Conservation (phyloP, 1,139 yeast species). For the Geotrichum bryndzae region DNA sequence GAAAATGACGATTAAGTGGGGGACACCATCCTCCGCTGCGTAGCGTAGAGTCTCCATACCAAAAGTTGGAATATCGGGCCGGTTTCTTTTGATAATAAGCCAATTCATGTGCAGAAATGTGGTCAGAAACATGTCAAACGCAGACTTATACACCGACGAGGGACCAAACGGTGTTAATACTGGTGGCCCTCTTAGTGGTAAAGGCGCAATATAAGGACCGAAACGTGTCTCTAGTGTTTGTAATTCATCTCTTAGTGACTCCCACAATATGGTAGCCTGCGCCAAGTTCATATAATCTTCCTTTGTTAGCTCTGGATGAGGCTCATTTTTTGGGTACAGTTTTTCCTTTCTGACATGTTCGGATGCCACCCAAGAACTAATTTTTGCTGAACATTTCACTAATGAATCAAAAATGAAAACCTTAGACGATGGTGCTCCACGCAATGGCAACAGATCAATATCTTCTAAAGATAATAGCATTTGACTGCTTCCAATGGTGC, state of each 20-base stretch:
- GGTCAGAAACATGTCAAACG: neutral
- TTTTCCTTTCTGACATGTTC: slow-evolving; percentile 6
- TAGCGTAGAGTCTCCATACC: slow-evolving; percentile 1
- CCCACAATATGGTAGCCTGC: neutral
- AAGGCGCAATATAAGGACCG: neutral
- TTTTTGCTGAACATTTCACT: neutral
- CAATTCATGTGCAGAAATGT: neutral
- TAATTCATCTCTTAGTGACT: neutral
- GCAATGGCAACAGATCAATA: slow-evolving; percentile 1
- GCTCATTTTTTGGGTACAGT: neutral
- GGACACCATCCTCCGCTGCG: slow-evolving; percentile 5
- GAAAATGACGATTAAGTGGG: neutral
- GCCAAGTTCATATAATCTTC: neutral
- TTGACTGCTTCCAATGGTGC: slow-evolving; percentile 11
- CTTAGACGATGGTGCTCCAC: neutral
- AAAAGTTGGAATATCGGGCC: slow-evolving; percentile 3
- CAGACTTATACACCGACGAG: neutral
- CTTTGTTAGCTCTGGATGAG: neutral
- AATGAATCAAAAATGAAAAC: neutral
- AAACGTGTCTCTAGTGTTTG: neutral
- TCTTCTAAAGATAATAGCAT: slow-evolving; percentile 5
- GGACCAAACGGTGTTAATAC: slow-evolving; percentile 5
- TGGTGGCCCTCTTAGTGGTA: neutral
- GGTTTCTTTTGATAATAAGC: slow-evolving; percentile 4
- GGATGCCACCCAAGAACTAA: neutral